Conservation (phyloP, 1,284 basidiomycete genomes). For the Ganoderma resinaceum region DNA sequence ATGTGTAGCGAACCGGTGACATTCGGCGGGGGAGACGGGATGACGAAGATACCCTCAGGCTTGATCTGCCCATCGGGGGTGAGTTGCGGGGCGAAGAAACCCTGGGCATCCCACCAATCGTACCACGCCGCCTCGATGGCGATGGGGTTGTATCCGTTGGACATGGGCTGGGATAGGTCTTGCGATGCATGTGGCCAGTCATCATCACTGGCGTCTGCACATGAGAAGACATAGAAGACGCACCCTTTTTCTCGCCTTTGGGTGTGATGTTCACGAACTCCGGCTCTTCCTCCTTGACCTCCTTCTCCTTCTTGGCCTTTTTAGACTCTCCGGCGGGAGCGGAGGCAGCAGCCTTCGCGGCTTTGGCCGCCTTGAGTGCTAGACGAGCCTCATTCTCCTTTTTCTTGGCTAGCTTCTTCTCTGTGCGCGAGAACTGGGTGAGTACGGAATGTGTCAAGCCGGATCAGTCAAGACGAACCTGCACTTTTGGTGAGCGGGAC, state of each 20-base stretch:
- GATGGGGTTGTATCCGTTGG: conserved; percentile 92
- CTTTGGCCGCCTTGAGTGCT: conserved; percentile 81
- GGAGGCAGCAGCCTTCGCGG: conserved; percentile 56
- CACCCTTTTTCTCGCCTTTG: conserved; percentile 91
- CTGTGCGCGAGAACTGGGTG: background rate
- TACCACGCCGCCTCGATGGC: conserved; percentile 98
- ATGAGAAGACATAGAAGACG: conserved; percentile 21
- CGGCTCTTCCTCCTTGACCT: conserved; percentile 66
- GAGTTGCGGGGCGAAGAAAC: conserved; percentile 89
- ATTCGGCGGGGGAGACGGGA: conserved; percentile 97
- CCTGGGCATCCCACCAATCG: conserved; percentile 95
- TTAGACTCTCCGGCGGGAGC: conserved; percentile 58
- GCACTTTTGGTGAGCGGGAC: conserved; percentile 40
- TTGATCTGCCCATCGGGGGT: conserved; percentile 62
- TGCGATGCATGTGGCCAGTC: conserved; percentile 9
- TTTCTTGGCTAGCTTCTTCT: conserved; percentile 58
- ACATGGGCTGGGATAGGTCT: conserved; percentile 92
- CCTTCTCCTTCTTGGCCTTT: conserved; percentile 80
- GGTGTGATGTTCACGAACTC: conserved; percentile 89
- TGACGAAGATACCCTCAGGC: conserved; percentile 80
- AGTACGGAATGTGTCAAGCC: background rate
- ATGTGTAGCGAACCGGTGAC: conserved; percentile 98
- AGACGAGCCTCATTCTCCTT: conserved; percentile 60
- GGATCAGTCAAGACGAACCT: conserved; percentile 32
- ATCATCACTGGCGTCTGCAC: background rate